These are phyloP conservation scores for Chaetomiaceae sp. DNA, from an alignment of 2,329 filamentous ascomycete species.

Conservation along the genomic window DNA sequence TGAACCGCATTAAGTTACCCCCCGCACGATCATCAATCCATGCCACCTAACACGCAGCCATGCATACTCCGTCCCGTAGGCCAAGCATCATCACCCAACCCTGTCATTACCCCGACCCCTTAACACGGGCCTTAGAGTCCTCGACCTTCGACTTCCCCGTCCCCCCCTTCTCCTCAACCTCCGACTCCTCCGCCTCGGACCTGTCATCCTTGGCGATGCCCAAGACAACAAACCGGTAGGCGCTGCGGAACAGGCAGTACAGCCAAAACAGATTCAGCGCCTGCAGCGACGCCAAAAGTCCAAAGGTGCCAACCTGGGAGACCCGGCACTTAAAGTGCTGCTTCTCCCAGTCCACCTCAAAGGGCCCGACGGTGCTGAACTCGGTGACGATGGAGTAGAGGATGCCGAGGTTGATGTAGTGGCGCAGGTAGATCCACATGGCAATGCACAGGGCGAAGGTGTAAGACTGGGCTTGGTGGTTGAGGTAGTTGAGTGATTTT, in stretches of 20 bases:
- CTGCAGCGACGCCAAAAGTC: slow-evolving; percentile 62
- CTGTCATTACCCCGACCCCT: no score
- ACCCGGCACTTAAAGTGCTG: slow-evolving; percentile 73
- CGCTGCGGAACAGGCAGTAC: slow-evolving; percentile 69
- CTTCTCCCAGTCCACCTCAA: slow-evolving; percentile 68
- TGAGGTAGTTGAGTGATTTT: slow-evolving; percentile 87
- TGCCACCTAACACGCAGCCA: no score
- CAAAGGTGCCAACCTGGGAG: slow-evolving; percentile 61
- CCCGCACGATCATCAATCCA: no score
- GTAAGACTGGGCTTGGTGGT: slow-evolving; percentile 69
- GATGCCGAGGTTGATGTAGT: slow-evolving; percentile 76
- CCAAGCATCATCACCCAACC: no score
- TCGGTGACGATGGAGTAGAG: slow-evolving; percentile 70
- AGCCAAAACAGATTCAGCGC: slow-evolving; percentile 78
- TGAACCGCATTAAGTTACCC: no score
- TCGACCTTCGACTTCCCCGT: background rate
- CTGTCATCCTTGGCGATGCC: slow-evolving; percentile 64
- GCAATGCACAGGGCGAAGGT: slow-evolving; percentile 80
- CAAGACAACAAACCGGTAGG: slow-evolving; percentile 63
- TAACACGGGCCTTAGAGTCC: background rate
- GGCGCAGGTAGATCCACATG: slow-evolving; percentile 84
- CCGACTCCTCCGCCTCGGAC: slow-evolving; percentile 60
- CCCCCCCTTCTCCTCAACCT: slow-evolving; percentile 41
- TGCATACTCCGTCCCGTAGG: no score
- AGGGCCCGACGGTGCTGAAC: slow-evolving; percentile 69